A percentile compares a stretch with the other conserved stretches of the same genome.
Evolutionary conservation across 192 early-diverging fungal genomes (phyloP).

Genomic region (Mortierella claussenii): DNA sequence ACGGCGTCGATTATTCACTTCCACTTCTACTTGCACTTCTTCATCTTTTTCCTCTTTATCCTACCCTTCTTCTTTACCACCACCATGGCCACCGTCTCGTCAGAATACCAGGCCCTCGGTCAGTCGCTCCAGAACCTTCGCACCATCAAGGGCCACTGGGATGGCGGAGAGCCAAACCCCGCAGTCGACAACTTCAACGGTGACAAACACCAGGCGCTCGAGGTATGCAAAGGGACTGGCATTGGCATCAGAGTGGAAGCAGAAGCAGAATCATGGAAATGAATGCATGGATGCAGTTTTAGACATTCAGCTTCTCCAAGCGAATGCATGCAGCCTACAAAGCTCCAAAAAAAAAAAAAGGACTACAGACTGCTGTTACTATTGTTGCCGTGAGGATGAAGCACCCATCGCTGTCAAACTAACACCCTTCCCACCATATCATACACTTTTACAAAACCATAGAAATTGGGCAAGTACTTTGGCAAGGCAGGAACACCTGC

Average conservation of each 20-base stretch:
- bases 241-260: no score
- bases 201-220: slow-evolving; percentile 51
- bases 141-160: slow-evolving; percentile 46
- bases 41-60: slow-evolving; percentile 2
- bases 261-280: no score
- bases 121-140: slow-evolving; percentile 51
- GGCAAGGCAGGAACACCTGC: slow-evolving; percentile 58
- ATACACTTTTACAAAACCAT: no score
- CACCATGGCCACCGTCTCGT: slow-evolving; percentile 38
- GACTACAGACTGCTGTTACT: no score
- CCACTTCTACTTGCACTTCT: background rate
- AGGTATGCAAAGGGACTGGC: no score
- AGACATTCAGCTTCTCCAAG: no score
- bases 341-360: no score
- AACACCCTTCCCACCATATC: no score
- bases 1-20: background rate
- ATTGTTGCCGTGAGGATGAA: no score
- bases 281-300: no score
- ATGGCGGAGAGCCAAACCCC: slow-evolving; percentile 39
- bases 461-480: slow-evolving; percentile 60
- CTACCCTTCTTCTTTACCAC: background rate
- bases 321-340: no score
- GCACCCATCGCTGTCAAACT: no score
- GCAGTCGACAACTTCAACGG: slow-evolving; percentile 53
- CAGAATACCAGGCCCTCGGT: slow-evolving; percentile 46